These are phyloP conservation scores for Brassica nigra DNA, from an alignment of 345 rosid genomes.

Conservation along the genomic window DNA sequence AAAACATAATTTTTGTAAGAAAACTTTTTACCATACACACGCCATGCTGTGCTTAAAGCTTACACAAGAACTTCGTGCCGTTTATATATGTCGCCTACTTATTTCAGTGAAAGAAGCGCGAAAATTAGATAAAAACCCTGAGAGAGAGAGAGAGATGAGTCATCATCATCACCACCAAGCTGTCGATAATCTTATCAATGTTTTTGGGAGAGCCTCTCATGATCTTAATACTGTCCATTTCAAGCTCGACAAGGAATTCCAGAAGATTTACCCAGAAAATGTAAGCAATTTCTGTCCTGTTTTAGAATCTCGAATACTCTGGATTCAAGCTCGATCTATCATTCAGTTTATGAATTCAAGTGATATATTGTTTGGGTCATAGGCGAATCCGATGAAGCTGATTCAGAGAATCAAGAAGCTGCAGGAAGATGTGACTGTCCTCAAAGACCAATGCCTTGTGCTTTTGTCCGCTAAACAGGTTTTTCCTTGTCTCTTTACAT, in stretches of 20 bases:
- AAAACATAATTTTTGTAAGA: no score
- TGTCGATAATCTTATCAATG: conserved; percentile 52
- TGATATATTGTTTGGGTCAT: background rate
- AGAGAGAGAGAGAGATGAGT: conserved; percentile 38
- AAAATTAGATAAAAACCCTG: conserved; percentile 30
- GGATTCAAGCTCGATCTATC: background rate
- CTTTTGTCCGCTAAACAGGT: conserved; percentile 94
- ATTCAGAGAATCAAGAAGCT: conserved; percentile 73
- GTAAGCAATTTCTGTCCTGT: conserved; percentile 41
- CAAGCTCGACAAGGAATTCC: conserved; percentile 81
- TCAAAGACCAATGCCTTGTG: conserved; percentile 78
- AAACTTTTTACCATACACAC: background rate
- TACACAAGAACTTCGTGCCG: background rate
- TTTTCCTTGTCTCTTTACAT: background rate
- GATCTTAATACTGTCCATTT: conserved; percentile 68
- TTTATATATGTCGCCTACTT: background rate
- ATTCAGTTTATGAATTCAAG: background rate
- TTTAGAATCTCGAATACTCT: background rate
- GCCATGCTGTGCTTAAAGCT: background rate
- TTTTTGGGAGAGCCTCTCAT: conserved; percentile 65
- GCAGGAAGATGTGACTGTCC: conserved; percentile 60
- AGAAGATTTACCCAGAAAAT: conserved; percentile 70
- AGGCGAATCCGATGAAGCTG: conserved; percentile 90
- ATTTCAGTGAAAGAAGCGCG: conserved; percentile 28
- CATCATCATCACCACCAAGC: conserved; percentile 46